Conservation (phyloP, 495 filamentous ascomycete species). For the Filosporella fistucella region DNA sequence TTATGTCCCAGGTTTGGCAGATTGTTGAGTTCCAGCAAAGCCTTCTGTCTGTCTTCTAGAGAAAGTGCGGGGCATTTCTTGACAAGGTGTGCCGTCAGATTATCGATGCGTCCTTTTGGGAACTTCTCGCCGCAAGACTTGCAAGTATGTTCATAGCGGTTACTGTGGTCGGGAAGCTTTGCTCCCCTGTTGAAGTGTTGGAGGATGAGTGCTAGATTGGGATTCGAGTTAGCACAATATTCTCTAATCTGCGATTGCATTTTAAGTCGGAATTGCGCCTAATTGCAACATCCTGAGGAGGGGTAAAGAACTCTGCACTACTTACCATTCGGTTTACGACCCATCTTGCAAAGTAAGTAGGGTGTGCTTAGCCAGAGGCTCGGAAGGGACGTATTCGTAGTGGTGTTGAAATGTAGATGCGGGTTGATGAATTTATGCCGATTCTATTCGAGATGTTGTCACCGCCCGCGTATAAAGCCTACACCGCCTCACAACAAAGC, state of each 20-base stretch:
- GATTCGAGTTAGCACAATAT: not conserved
- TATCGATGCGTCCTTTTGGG: slow-evolving; percentile 79
- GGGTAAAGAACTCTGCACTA: not conserved
- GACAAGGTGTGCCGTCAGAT: slow-evolving; percentile 67
- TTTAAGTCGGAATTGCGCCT: not conserved
- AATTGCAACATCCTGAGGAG: not conserved
- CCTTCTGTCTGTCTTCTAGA: slow-evolving; percentile 60
- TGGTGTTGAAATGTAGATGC: no score
- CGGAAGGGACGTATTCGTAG: no score
- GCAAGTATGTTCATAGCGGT: slow-evolving; percentile 84
- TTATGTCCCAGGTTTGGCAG: slow-evolving; percentile 36
- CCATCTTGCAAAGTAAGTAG: no score
- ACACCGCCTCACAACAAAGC: no score
- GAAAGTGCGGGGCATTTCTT: slow-evolving; percentile 77
- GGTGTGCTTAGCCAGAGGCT: no score
- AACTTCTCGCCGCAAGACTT: slow-evolving; percentile 81
- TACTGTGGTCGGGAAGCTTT: slow-evolving; percentile 79
- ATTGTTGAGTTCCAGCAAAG: slow-evolving; percentile 54
- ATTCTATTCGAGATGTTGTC: no score
- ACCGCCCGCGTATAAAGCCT: no score
- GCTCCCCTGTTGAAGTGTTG: slow-evolving; percentile 79
- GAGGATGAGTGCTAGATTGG: slow-evolving; percentile 49
- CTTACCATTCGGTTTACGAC: slow-evolving; percentile 23
- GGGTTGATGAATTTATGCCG: no score
- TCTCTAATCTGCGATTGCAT: not conserved